Base-by-base conservation (phyloP, 352 stramenopile species). In the Pythium pyrilobum region DNA sequence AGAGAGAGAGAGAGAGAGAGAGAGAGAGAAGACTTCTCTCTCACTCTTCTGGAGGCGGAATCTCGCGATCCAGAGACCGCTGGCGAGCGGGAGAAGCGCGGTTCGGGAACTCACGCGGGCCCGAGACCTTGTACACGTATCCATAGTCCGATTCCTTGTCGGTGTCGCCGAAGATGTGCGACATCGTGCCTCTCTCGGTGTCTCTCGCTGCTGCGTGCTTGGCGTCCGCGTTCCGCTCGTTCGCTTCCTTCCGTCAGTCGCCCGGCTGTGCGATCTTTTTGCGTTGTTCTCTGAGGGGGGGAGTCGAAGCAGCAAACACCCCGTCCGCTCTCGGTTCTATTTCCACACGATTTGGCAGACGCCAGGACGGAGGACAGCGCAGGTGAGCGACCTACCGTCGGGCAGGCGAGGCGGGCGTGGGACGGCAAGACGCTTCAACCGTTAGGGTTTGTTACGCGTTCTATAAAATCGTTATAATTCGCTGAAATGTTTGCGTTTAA, bases 121-220 rank as follows among this genome's bases (percentile, higher is more conserved):
- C 97, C 46, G 96, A 99, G 52, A 99, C 97, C 73, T 98, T 98
- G 75, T 97, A 98, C 59, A 99, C 97, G 69, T 98, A 99, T 61
- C 97, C 97, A 85, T 98, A 99, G 81, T 99, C 96, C 24, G 88
- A 79, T 57, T 94, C 84, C 61, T 85, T 85, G 63, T 94, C 84
- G 43, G 82, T 85, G 67, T 94, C 84, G 37, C 84, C 84, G 56
- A 94, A 91, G 45, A 94, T 79, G 59, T 89, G 65, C 68, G 81
- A 72, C 84, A 92, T 92, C n/a, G 32, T 67, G 16, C 6, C 12
- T 23, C 28, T n/a, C 23, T 50, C 36, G 34, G 40, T 55, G 33
- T 69, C 49, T 55, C 25, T 31, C 28, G 24, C 41, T 55, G 18
- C 53, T 49, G 34, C 11, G 23, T 50, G 21, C 44, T 45, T 44